Conservation (phyloP, 192 early-diverging fungal genomes). For the Funneliformis geosporum region DNA sequence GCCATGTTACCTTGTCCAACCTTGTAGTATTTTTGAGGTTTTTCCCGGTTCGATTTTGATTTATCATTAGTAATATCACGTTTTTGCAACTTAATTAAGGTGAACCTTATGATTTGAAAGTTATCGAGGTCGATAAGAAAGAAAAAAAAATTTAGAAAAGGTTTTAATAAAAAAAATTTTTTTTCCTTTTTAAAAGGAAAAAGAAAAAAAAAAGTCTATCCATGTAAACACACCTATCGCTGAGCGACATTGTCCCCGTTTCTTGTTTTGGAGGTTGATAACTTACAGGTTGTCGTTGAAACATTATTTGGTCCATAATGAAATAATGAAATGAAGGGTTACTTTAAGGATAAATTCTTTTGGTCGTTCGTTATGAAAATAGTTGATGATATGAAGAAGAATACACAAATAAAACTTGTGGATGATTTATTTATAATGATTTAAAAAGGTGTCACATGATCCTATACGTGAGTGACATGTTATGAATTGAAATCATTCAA, state of each 20-base stretch:
- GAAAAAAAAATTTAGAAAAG: too few species aligned
- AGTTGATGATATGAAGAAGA: too few species aligned
- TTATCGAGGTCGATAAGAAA: not conserved
- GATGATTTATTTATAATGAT: too few species aligned
- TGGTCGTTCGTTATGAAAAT: not conserved
- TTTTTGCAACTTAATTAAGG: not conserved
- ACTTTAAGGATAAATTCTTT: not conserved
- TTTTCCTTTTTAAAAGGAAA: not conserved
- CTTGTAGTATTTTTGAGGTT: not conserved
- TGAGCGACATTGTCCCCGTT: not conserved
- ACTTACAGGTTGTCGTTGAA: not conserved
- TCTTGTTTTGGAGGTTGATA: not conserved
- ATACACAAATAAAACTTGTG: too few species aligned
- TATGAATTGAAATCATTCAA: too few species aligned
- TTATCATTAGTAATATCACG: not conserved
- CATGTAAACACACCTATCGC: not conserved
- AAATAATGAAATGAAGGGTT: not conserved
- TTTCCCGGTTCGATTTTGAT: not conserved
- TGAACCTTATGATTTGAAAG: not conserved
- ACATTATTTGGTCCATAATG: not conserved
- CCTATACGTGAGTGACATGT: too few species aligned
- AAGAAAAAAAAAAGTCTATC: too few species aligned
- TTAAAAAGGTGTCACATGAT: too few species aligned
- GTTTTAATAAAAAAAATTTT: not conserved
- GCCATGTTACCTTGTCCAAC: not conserved